Base-by-base conservation (phyloP, 2,329 filamentous ascomycete genomes). In the Scedosporium minutisporum region DNA sequence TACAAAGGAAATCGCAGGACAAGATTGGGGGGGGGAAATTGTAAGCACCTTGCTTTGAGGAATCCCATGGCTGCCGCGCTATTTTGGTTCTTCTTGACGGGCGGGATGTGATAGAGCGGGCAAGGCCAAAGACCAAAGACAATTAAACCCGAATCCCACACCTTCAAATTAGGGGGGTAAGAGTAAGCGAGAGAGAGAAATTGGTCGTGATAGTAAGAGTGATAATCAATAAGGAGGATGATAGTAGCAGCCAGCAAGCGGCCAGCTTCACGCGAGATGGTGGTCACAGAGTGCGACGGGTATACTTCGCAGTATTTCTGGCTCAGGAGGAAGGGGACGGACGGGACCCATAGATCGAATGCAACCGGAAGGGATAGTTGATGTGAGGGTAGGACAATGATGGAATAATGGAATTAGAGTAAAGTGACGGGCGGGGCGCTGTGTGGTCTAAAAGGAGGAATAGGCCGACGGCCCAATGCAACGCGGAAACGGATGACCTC, bases 1-100 rank as follows among this genome's bases (percentile, higher is more conserved):
- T 21, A 46, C 23, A 23, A 63, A 63, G 53, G 63, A 63, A 41
- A 64, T 62, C 61, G 58, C 9, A 33, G 29, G 48, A 53, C 9
- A 41, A n/a, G 29, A 60, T 48, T 18, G 4, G 18, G 51, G 29
- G 29, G 5, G 51, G 23, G 21, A 55, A 14, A 55, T 55, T 25
- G 33, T 38, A 59, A 14, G 60, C 60, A 61, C 60, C 60, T 61
- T 61, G 60, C 60, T 61, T 61, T 61, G 29, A 61, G 29, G 29
- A 61, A 61, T 18, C 51, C 51, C 51, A 55, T 55, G 51, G 44
- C 14, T 55, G 51, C 7, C 18, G 51, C 23, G 23, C 18, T 55
- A 27, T 23, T 23, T 23, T 55, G 12, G 18, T 27, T 48, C 23
- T 23, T 6, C 48, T 55, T 23, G 51, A 14, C 12, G 7, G 10